phyloP scores from a whole-genome alignment of 306 rosid species.

The Gynostemma pentaphyllum region DNA sequence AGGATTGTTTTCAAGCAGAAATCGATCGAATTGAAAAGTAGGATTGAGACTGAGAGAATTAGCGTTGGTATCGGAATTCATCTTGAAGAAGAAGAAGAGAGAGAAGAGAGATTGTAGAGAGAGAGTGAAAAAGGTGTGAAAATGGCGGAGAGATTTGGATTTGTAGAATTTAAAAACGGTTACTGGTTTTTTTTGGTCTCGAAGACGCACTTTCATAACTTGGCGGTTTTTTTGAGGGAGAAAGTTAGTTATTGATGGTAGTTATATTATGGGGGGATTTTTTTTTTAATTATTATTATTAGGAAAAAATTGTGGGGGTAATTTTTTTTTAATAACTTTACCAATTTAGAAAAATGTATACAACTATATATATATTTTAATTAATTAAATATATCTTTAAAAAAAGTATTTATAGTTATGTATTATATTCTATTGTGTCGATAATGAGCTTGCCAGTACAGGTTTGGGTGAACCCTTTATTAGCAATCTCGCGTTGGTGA shows the following conservation, averaged over 20 bases:
- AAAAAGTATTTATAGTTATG: no score
- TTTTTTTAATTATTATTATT: no score
- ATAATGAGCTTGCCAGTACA: no score
- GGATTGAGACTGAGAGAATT: neutral
- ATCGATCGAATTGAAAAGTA: neutral
- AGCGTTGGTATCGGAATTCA: neutral
- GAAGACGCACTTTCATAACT: neutral
- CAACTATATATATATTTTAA: no score
- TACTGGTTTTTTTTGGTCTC: neutral
- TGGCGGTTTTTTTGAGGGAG: conserved; percentile 1
- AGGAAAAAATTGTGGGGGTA: no score
- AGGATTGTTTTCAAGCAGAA: neutral
- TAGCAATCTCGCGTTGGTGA: no score
- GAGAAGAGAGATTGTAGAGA: neutral
- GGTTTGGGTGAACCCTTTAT: no score
- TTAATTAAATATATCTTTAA: no score
- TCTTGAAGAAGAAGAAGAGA: neutral
- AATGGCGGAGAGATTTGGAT: neutral
- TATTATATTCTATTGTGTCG: no score
- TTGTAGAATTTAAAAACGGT: neutral
- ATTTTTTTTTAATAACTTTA: no score
- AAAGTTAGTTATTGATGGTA: conserved; percentile 2
- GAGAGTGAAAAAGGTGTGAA: neutral
- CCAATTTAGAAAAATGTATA: no score
- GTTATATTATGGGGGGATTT: neutral